phyloP scores from a whole-genome alignment of 179 eudicot genomes.

The Beta macrorhiza region DNA sequence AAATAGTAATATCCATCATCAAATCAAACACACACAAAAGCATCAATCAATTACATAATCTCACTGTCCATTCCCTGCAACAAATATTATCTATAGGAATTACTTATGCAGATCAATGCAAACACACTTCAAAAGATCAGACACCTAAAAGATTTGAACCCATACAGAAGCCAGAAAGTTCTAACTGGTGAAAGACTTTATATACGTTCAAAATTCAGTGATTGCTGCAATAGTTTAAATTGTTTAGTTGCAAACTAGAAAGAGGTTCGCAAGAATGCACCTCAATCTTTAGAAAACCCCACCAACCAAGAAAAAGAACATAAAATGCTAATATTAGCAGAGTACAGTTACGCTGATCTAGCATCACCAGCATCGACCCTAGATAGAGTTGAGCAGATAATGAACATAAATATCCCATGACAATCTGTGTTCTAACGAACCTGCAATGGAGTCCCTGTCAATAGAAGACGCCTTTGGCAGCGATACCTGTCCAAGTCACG shows the following conservation, averaged over 20 bases:
- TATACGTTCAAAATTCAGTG: no score
- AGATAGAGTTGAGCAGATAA: neutral
- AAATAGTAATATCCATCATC: constrained; percentile 13
- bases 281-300: neutral
- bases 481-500: constrained; percentile 97
- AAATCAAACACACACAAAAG: constrained; percentile 4
- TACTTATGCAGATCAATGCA: neutral
- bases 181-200: no score
- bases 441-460: constrained; percentile 98
- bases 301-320: neutral
- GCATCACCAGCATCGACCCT: constrained; percentile 8
- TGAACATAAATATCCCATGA: neutral
- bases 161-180: neutral
- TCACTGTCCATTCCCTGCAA: neutral
- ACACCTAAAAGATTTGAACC: neutral
- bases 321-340: neutral
- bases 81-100: neutral
- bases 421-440: constrained; percentile 35
- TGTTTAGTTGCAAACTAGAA: neutral
- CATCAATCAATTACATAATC: neutral
- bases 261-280: neutral
- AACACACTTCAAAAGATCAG: neutral
- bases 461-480: constrained; percentile 95
- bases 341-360: neutral
- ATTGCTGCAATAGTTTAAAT: no score